A percentile compares a stretch with the other conserved stretches of the same genome.
Conservation (phyloP, 2,329 filamentous ascomycete genomes). For the Claviceps maximensis region DNA sequence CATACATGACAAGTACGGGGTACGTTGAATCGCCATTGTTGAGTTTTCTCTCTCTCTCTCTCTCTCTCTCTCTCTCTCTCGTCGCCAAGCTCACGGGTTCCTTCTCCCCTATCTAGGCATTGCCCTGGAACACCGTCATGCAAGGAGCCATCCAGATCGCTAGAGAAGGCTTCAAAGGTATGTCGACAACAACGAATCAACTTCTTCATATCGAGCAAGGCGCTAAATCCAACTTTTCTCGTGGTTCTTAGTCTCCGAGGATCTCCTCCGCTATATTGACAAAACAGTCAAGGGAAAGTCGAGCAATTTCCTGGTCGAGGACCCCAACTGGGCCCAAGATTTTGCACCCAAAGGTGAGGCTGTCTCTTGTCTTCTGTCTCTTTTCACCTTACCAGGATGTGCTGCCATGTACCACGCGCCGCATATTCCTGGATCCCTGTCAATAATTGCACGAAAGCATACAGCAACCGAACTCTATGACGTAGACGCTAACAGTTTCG, state of each 20-base stretch:
- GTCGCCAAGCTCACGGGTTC: background rate
- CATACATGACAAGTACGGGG: slow-evolving; percentile 60
- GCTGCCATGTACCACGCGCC: no score
- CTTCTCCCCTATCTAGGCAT: slow-evolving; percentile 18
- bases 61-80: no score
- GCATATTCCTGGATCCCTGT: background rate
- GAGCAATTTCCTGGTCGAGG: slow-evolving; percentile 54
- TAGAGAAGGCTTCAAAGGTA: slow-evolving; percentile 51
- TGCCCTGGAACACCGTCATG: slow-evolving; percentile 61
- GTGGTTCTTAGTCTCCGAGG: slow-evolving; percentile 42
- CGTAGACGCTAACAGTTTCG: slow-evolving; percentile 1
- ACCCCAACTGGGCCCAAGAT: slow-evolving; percentile 73
- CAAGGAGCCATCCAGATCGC: slow-evolving; percentile 63
- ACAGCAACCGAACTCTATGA: background rate
- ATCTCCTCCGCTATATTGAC: slow-evolving; percentile 63
- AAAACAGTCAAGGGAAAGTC: slow-evolving; percentile 22
- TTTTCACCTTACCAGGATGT: background rate
- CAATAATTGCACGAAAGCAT: background rate
- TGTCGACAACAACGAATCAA: slow-evolving; percentile 1
- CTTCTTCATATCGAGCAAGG: background rate
- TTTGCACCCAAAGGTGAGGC: slow-evolving; percentile 63
- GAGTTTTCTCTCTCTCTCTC: background rate
- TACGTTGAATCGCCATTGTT: slow-evolving; percentile 13
- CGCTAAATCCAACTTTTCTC: background rate
- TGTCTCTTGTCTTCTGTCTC: background rate